Evolutionary conservation across 305 asterid genomes (phyloP), one percentile per base, ranked within the genome.

Genomic region (Solanum hybrid): DNA sequence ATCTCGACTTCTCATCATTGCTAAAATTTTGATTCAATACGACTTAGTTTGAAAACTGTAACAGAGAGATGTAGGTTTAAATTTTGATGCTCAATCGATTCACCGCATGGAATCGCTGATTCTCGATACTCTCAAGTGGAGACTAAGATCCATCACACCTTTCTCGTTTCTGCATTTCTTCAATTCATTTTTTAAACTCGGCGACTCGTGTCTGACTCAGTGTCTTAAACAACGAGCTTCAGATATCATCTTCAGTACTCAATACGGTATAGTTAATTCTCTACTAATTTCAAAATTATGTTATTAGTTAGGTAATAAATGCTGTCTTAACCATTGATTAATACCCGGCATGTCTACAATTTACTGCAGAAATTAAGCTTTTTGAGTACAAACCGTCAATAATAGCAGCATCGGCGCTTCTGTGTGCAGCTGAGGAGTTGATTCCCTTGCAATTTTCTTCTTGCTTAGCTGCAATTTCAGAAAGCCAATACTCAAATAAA

Each of bases 111-210:
- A 95, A 94, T 91, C 71, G 32, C 91, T 94, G 56, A 29, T 95
- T 64, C 95, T 95, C 35, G 85, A 91, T 89, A 80, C 92, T 19
- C 96, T 95, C 72, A 88, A 90, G 34, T 95, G 97, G 97, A 92
- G 97, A 85, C 91, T 94, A 94, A 92, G 97, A 45, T 95, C 95
- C 7, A 90, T 95, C 89, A 95, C 96, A 26, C 97, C 97, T 71
- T 94, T 95, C 92, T 94, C 97, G 12, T 95, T 95, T 78, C 95
- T 95, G 88, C 91, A 89, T 13, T 90, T 90, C 89, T 95, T 94
- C 86, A 22, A 91, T 81, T 92, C 96, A 22, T 56, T 93, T 36
- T 80, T 91, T 71, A 24, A 91, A 3, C 78, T 86, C 75, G 76
- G 90, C 7, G 95, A 92, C 91, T 56, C 92, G 81, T 85, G 77